Percentiles rank a stretch among this genome's conserved stretches.
Conservation (phyloP, 441 rosid genomes). For the Eutrema salsugineum region DNA sequence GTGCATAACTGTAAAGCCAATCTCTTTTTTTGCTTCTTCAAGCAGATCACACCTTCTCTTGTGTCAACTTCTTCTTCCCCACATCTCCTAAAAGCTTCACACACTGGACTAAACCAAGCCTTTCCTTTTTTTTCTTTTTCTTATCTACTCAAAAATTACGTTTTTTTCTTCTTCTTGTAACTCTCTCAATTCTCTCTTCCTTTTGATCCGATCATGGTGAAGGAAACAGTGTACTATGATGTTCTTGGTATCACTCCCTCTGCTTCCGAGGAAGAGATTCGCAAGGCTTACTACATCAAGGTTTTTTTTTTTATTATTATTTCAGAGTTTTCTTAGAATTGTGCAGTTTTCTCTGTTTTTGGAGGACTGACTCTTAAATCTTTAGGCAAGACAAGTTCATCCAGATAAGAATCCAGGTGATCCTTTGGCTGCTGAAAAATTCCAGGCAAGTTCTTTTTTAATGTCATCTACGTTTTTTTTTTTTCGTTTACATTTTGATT, state of each 20-base stretch:
- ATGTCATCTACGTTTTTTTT: background rate
- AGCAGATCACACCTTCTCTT: slow-evolving; percentile 14
- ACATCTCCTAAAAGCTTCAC: slow-evolving; percentile 21
- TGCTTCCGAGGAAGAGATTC: slow-evolving; percentile 87
- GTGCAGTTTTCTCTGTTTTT: background rate
- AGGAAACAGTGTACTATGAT: slow-evolving; percentile 86
- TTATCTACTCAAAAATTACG: background rate
- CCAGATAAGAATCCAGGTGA: slow-evolving; percentile 95
- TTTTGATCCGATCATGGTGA: slow-evolving; percentile 37
- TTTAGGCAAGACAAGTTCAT: slow-evolving; percentile 96
- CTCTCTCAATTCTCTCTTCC: background rate
- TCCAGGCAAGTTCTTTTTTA: slow-evolving; percentile 51
- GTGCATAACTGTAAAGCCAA: slow-evolving; percentile 27
- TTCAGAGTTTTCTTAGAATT: background rate
- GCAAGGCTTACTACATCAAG: slow-evolving; percentile 89
- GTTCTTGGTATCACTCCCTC: slow-evolving; percentile 78
- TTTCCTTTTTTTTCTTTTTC: slow-evolving; percentile 14
- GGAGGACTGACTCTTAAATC: slow-evolving; percentile 3
- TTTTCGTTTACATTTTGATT: background rate
- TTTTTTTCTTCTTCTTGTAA: background rate
- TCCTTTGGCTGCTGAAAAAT: slow-evolving; percentile 81
- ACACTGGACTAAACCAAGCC: background rate
- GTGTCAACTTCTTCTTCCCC: slow-evolving; percentile 15
- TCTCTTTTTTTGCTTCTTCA: slow-evolving; percentile 12
- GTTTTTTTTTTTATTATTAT: slow-evolving; percentile 25